Conservation (phyloP, 768 basidiomycete genomes). For the Arthromyces matolae region DNA sequence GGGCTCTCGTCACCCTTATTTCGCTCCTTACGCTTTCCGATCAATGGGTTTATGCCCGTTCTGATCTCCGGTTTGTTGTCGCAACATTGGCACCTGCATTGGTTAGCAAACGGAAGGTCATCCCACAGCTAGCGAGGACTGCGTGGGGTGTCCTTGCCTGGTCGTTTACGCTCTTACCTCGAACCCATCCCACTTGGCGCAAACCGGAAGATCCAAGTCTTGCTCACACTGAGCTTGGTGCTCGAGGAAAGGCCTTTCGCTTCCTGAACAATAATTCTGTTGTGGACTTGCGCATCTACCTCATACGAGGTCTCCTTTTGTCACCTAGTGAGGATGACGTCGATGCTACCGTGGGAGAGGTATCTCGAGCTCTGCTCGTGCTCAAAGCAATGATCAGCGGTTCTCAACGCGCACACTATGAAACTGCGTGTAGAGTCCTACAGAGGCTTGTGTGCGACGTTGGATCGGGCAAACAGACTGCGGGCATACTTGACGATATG, state of each 20-base stretch:
- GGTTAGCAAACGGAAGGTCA: conserved; percentile 29
- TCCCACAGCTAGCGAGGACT: conserved; percentile 37
- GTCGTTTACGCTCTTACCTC: conserved; percentile 37
- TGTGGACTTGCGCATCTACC: conserved; percentile 38
- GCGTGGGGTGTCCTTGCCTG: conserved; percentile 57
- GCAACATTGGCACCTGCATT: conserved; percentile 29
- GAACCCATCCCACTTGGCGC: conserved; percentile 21
- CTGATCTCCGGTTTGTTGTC: conserved; percentile 35
- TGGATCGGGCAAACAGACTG: conserved; percentile 13
- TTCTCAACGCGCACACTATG: conserved; percentile 20
- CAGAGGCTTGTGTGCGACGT: conserved; percentile 31
- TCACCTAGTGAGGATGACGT: not conserved
- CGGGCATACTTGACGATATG: conserved; percentile 13
- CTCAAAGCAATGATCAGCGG: conserved; percentile 35
- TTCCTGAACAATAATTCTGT: conserved; percentile 46
- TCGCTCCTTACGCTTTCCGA: conserved; percentile 48
- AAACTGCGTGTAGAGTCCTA: conserved; percentile 34
- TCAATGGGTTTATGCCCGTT: conserved; percentile 37
- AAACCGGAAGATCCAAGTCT: conserved; percentile 16
- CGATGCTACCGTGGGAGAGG: conserved; percentile 8
- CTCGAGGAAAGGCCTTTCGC: conserved; percentile 34
- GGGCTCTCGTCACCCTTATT: conserved; percentile 42
- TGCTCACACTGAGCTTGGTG: conserved; percentile 15
- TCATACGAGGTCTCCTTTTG: conserved; percentile 39
- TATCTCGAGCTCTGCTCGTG: conserved; percentile 34